Evolutionary conservation across 768 basidiomycete genomes (phyloP), one percentile per base, ranked within the genome.

Genomic region (Piloderma croceum): DNA sequence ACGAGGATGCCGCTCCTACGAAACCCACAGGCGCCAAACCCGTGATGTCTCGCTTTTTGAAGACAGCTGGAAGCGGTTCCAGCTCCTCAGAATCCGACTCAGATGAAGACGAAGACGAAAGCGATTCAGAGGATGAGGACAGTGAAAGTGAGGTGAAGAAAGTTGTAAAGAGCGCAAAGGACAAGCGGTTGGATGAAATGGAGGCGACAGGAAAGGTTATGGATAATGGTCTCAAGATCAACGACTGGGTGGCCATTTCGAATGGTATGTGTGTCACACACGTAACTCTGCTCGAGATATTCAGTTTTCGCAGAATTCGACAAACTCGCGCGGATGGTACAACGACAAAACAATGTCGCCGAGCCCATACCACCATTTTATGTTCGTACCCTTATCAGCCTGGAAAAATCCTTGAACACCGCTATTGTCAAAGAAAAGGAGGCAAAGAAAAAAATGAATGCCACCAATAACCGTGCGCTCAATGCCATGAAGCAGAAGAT

Each of bases 401-500:
- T 98, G 25, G 96, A 98, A 50, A 61, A 70, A 18, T 79, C 88
- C 7, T 65, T 96, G 51, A 83, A 79, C 49, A 67, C 63, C 19
- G 79, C 90, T 5, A 63, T 88, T 31, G 69, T 81, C 7, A 88
- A 88, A 60, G 92, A 96, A 63, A 94, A 93, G 62, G 83, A 85
- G 44, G 81, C 90, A 7, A 87, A 88, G 67, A 96, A 97, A 67
- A 97, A 96, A 68, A 90, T 93, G 83, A 94, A 92, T 50, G 86
- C 90, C 2, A 83, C 76, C 46, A 93, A 93, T 53, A 88, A 91
- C 29, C 92, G 89, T 54, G 90, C 92, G 2, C 74, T 98, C 49
- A 97, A 90, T 38, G 86, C 87, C n/a, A 86, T 97, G 82, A 97
- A 93, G 67, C 94, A 98, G 65, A 96, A 93, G 62, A 74, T 97